Conservation (phyloP, 1,284 basidiomycete species). For the Pseudozyma hubeiensis region DNA sequence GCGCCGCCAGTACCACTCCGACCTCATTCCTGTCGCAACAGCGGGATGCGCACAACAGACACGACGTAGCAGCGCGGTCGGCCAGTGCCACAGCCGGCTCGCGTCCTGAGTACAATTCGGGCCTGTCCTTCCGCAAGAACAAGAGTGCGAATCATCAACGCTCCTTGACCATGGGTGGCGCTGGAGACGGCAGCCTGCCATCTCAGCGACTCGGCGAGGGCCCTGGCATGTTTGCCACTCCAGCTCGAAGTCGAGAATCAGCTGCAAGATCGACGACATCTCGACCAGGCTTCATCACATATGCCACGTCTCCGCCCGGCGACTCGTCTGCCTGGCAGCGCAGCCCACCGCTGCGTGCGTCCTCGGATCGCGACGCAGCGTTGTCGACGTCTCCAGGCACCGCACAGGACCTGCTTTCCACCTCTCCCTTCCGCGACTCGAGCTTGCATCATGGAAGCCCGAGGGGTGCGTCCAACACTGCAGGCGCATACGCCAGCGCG, state of each 20-base stretch:
- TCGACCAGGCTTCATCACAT: constrained; percentile 38
- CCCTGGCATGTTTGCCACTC: constrained; percentile 28
- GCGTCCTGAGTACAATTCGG: constrained; percentile 21
- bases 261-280: constrained; percentile 8
- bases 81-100: not conserved
- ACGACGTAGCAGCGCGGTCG: constrained; percentile 8
- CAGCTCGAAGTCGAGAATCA: constrained; percentile 21
- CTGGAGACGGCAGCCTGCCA: constrained; percentile 20
- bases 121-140: constrained; percentile 43
- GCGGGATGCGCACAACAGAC: constrained; percentile 20
- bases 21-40: constrained; percentile 41
- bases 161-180: constrained; percentile 26
- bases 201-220: constrained; percentile 21
- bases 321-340: constrained; percentile 27
- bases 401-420: constrained; percentile 41
- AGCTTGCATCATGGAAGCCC: constrained; percentile 34
- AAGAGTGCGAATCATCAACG: constrained; percentile 42
- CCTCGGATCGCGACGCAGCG: constrained; percentile 13
- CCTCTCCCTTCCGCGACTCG: constrained; percentile 43
- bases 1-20: constrained; percentile 41
- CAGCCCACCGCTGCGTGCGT: constrained; percentile 25
- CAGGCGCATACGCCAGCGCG: constrained; percentile 23
- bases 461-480: constrained; percentile 18
- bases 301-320: constrained; percentile 36
- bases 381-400: constrained; percentile 30